Base-by-base conservation (phyloP, 352 stramenopile species). In the Vaucheria bursata region DNA sequence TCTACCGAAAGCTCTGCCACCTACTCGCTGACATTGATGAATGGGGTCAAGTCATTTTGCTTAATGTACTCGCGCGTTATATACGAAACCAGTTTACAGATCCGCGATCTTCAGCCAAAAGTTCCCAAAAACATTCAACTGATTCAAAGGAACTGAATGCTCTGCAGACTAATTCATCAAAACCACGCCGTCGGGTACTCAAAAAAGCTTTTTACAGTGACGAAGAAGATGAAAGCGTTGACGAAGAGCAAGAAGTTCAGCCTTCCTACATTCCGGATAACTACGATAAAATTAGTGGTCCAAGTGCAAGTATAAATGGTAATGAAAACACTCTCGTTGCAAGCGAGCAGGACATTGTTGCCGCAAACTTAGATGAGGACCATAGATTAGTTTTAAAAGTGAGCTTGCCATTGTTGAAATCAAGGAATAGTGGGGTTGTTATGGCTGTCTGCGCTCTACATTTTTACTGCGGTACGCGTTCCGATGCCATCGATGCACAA, bases 11-110 rank as follows among this genome's bases (percentile, higher is more conserved):
- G 86, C 87, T 98, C 38, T 99, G 95, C 87, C 93, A 97, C 81
- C 86, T 98, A 71, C 85, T 99, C 25, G 95, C 94, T 0, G 96
- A 99, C 86, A 94, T 98, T 74, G 96, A 99, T 87, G 96, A 99
- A 84, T 99, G 96, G 96, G 92, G 92, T 2, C 96, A 99, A 82
- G 94, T 97, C 36, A 87, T 70, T 34, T 85, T 90, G 4, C 85
- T 99, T 32, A 90, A 97, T 77, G 87, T 95, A 68, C 87, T 99
- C 49, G 90, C 91, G 38, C 84, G 94, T n/a, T 99, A 99, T 88
- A 95, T 92, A 78, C 87, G 95, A 59, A 90, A 89, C 38, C 95
- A 97, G 83, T 99, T 99, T 82, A 89, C 92, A 77, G 90, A 93
- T 78, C 95, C 95, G 0, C 82, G 90, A 25, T 80, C 81, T 34